Conservation (phyloP, 805 yeast species). For the Saturnispora sekii region DNA sequence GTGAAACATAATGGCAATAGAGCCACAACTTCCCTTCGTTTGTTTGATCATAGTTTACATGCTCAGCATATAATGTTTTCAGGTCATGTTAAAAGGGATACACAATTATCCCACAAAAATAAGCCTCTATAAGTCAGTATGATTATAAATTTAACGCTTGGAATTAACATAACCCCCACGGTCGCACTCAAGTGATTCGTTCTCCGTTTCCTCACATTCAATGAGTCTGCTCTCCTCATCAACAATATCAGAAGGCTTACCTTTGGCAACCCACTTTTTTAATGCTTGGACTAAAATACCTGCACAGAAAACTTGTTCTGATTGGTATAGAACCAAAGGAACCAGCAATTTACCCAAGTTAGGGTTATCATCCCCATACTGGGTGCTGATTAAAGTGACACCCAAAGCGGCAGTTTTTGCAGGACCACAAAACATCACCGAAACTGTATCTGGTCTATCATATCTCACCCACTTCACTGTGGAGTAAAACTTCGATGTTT, state of each 20-base stretch:
- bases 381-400: conserved; percentile 56
- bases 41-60: no score
- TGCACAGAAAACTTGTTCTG: conserved; percentile 78
- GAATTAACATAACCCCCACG: no score
- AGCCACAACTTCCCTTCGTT: neutral
- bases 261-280: conserved; percentile 5
- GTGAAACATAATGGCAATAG: no score
- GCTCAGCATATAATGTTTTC: no score
- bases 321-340: conserved; percentile 76
- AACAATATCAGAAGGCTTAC: neutral
- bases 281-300: conserved; percentile 25
- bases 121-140: no score
- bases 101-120: no score
- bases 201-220: no score
- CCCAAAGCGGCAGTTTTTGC: conserved; percentile 92
- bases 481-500: conserved; percentile 36
- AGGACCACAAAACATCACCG: conserved; percentile 79
- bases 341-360: conserved; percentile 64
- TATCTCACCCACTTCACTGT: conserved; percentile 42
- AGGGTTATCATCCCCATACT: conserved; percentile 51
- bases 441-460: conserved; percentile 58
- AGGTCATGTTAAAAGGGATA: no score
- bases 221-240: no score
- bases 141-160: no score
- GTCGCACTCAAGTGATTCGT: no score